Percentiles rank a stretch among this genome's conserved stretches.
Evolutionary conservation across 1,284 basidiomycete genomes (phyloP).

Genomic region (Leccinum pallidistipes): DNA sequence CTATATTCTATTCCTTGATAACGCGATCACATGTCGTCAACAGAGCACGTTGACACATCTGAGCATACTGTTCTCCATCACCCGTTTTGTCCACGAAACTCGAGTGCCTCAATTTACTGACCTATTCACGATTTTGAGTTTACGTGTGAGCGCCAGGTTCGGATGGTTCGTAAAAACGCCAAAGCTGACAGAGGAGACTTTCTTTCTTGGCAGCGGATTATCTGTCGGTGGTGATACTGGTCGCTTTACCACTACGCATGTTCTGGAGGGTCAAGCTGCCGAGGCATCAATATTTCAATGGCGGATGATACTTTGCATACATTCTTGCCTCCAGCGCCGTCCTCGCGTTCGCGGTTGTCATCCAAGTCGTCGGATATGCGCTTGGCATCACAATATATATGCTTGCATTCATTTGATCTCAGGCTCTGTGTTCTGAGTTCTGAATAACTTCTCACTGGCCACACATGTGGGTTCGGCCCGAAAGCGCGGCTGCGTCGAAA

Average conservation of each 20-base stretch:
- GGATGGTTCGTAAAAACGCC: background rate
- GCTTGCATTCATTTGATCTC: background rate
- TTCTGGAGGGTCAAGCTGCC: conserved; percentile 22
- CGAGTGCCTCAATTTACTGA: conserved; percentile 3
- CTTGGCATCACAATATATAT: background rate
- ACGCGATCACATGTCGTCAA: background rate
- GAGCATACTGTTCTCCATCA: conserved; percentile 11
- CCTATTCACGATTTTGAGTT: background rate
- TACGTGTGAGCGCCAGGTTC: background rate
- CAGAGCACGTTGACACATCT: conserved; percentile 4
- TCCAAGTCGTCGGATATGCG: conserved; percentile 12
- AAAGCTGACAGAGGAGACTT: background rate
- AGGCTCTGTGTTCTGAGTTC: background rate
- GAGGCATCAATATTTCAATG: background rate
- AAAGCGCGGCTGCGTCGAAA: background rate
- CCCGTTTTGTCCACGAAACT: background rate
- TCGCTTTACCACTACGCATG: conserved; percentile 4
- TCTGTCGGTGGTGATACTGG: conserved; percentile 9
- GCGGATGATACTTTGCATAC: conserved; percentile 15
- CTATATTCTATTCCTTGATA: background rate
- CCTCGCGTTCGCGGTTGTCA: conserved; percentile 12
- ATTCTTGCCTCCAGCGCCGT: conserved; percentile 20
- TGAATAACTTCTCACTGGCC: background rate
- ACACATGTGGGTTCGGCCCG: background rate
- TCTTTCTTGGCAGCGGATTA: conserved; percentile 11